Base-by-base conservation (phyloP, 345 rosid genomes). In the Pugionium cornutum region DNA sequence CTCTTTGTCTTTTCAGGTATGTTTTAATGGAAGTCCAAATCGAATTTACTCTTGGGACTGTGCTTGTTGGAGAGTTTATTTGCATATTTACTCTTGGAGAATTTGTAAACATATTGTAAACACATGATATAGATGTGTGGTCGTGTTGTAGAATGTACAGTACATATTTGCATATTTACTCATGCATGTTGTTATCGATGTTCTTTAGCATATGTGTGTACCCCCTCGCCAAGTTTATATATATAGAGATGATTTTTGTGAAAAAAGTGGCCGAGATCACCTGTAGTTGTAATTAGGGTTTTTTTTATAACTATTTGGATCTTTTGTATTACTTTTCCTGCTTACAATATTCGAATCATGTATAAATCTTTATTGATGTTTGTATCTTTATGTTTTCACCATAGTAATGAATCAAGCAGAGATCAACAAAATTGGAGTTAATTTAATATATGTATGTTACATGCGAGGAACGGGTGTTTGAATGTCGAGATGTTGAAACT, bases 81-180 rank as follows among this genome's bases (percentile, higher is more conserved):
- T 44, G 54, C 66, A 50, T 64, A 28, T 55, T 2, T 49, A 58
- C 46, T 18, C 18, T 18, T 18, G 18, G 18, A 18, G 18, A 18
- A 18, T 18, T 18, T 18, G 18, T 18, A 18, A 18, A 18, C 18
- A 18, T 62, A 32, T 71, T 63, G 46, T 57, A 56, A 60, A 57
- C 53, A 57, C 26, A 32, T 64, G 7, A 54, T 54, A 54, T 28
- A 35, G 39, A 31, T 60, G 25, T 37, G 26, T 39, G 40, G 52
- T 40, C 46, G 41, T 64, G 70, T 50, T 41, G 34, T 57, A 48
- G 59, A 64, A 71, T 63, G 70, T 71, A 56, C 36, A 62, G 53
- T 71, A 63, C 37, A 61, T 34, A 2, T 2, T 39, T 48, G 31
- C 65, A 62, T 27, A 30, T 60, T 60, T 35, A 49, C 37, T 48